Conservation (phyloP, 2,329 filamentous ascomycete genomes). For the Microascus cirrosus region DNA sequence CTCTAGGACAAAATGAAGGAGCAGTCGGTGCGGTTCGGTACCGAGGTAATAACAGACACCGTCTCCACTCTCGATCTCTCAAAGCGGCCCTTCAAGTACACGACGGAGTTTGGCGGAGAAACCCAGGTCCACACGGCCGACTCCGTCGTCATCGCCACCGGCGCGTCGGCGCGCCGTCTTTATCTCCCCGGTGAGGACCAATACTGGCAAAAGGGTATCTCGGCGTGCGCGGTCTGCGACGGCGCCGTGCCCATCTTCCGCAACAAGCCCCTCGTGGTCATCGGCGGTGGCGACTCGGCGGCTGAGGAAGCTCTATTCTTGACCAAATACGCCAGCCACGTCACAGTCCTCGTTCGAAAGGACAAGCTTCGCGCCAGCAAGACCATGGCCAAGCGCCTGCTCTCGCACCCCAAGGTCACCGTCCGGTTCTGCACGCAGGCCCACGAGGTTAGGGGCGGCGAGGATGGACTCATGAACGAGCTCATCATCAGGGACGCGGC, state of each 20-base stretch:
- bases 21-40: constrained; percentile 87
- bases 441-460: constrained; percentile 74
- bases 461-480: constrained; percentile 78
- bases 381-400: constrained; percentile 81
- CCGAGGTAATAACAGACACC: constrained; percentile 86
- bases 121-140: constrained; percentile 80
- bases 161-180: constrained; percentile 79
- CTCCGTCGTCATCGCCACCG: constrained; percentile 86
- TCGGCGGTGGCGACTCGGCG: constrained; percentile 91
- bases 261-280: constrained; percentile 89
- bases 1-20: constrained; percentile 72
- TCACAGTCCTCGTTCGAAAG: constrained; percentile 83
- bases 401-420: constrained; percentile 78
- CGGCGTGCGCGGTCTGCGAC: constrained; percentile 93
- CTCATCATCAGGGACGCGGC: constrained; percentile 71
- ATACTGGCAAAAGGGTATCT: constrained; percentile 97
- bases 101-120: constrained; percentile 77
- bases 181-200: constrained; percentile 79
- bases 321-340: constrained; percentile 93
- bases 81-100: constrained; percentile 79
- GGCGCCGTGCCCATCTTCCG: constrained; percentile 95
- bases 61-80: constrained; percentile 81
- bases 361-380: constrained; percentile 80
- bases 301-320: constrained; percentile 96
- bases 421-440: constrained; percentile 78